Conservation (phyloP, 2,329 filamentous ascomycete species). For the Emergomyces africanus region DNA sequence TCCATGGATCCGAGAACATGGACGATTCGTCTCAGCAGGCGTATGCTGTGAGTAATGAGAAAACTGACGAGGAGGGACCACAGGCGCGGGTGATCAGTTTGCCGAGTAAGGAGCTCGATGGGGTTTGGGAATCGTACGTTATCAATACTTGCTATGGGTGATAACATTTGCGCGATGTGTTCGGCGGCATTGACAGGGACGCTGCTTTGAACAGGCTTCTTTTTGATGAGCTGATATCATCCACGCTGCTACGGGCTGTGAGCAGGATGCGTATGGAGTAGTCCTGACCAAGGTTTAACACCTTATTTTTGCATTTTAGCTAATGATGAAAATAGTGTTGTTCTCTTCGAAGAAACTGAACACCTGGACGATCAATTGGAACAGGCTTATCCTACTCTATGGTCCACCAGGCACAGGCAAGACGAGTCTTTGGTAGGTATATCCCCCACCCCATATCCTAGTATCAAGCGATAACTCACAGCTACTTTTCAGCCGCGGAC, state of each 20-base stretch:
- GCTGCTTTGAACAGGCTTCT: conserved; percentile 20
- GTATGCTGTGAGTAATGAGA: conserved; percentile 9
- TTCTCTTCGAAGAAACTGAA: conserved; percentile 24
- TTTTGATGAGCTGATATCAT: conserved; percentile 31
- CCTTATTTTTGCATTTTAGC: neutral
- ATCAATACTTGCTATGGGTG: neutral
- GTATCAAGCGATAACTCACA: neutral
- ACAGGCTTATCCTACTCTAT: conserved; percentile 62
- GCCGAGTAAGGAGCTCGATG: conserved; percentile 28
- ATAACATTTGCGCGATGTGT: neutral
- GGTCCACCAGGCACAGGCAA: conserved; percentile 93
- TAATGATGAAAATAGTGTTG: conserved; percentile 12
- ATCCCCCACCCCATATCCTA: neutral
- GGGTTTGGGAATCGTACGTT: conserved; percentile 32
- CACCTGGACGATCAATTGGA: conserved; percentile 31
- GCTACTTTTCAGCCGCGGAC: conserved; percentile 22
- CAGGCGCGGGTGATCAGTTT: conserved; percentile 24
- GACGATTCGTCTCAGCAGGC: conserved; percentile 13
- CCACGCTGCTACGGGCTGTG: conserved; percentile 28
- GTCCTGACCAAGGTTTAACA: neutral
- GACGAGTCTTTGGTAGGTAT: conserved; percentile 26
- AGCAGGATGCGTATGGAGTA: conserved; percentile 24
- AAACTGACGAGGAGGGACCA: conserved; percentile 14
- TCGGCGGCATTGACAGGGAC: neutral
- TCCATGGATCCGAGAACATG: conserved; percentile 11